A percentile compares a stretch with the other conserved stretches of the same genome.
Conservation (phyloP, 129 eudicot genomes). For the Scalesia atractyloides region DNA sequence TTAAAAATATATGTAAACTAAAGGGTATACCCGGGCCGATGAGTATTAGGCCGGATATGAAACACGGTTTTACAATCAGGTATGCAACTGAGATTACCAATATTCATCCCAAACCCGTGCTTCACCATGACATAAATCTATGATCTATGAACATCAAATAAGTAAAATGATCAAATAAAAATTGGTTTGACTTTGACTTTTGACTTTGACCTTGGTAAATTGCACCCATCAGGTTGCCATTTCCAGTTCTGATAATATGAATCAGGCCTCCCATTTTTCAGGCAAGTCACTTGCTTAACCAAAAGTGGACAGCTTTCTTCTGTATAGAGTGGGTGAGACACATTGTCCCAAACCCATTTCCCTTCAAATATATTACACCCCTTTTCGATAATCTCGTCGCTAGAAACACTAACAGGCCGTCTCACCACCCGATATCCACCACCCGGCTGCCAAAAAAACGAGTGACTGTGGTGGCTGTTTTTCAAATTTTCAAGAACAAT, state of each 20-base stretch:
- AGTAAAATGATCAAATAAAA: not conserved
- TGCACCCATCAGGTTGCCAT: conserved; percentile 93
- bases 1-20: too few relatives aligned
- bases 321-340: conserved; percentile 65
- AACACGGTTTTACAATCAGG: too few relatives aligned
- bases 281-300: conserved; percentile 91
- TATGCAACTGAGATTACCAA: too few relatives aligned
- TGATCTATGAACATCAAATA: conserved; percentile 11
- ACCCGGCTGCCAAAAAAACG: conserved; percentile 11
- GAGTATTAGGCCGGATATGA: too few relatives aligned
- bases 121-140: not conserved
- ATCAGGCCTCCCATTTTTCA: conserved; percentile 88
- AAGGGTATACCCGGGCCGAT: too few relatives aligned
- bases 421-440: conserved; percentile 31
- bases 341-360: conserved; percentile 79
- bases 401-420: conserved; percentile 45
- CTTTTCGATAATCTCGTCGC: conserved; percentile 58
- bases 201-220: conserved; percentile 70
- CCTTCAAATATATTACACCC: conserved; percentile 87
- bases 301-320: conserved; percentile 85
- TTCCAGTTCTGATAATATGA: conserved; percentile 87
- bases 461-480: conserved; percentile 36
- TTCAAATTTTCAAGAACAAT: conserved; percentile 55
- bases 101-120: too few relatives aligned
- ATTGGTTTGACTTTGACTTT: not conserved